Evolutionary conservation across 73 alveolate species (phyloP).

Genomic region (Paramecium bursaria): DNA sequence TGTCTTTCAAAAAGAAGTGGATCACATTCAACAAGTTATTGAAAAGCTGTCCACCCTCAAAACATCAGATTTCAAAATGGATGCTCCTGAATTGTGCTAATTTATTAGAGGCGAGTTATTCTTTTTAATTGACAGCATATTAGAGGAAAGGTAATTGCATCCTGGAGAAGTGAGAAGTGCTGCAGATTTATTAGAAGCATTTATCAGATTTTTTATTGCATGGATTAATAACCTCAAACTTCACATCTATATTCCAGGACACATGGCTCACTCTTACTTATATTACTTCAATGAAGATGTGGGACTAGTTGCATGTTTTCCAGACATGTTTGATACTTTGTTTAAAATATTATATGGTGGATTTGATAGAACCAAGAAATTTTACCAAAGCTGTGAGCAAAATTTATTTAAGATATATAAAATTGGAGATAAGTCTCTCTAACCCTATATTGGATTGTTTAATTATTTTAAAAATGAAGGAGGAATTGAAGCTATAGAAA

Average conservation of each 20-base stretch:
- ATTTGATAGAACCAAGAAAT: neutral
- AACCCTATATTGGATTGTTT: neutral
- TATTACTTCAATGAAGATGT: constrained; percentile 26
- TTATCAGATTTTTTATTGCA: constrained; percentile 27
- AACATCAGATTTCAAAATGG: neutral
- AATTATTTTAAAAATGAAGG: constrained; percentile 17
- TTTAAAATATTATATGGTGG: constrained; percentile 1
- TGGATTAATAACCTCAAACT: constrained; percentile 4
- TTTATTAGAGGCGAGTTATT: constrained; percentile 54
- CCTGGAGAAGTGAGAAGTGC: constrained; percentile 32
- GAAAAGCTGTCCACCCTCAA: constrained; percentile 20
- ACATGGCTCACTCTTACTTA: neutral
- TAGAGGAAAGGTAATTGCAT: neutral
- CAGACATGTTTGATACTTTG: constrained; percentile 51
- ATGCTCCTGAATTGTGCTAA: constrained; percentile 17
- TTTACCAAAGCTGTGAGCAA: neutral
- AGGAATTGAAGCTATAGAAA: constrained; percentile 14
- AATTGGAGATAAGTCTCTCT: neutral
- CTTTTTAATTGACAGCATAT: constrained; percentile 14
- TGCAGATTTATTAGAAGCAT: constrained; percentile 47
- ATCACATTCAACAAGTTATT: constrained; percentile 56
- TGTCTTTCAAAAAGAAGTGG: constrained; percentile 8
- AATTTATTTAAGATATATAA: neutral
- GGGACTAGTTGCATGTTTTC: constrained; percentile 23
- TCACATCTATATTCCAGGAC: constrained; percentile 2